A percentile compares a stretch with the other conserved stretches of the same genome.
These are phyloP conservation scores for Penicillium cataractarum DNA, from an alignment of 495 filamentous ascomycete species.

Conservation along the genomic window DNA sequence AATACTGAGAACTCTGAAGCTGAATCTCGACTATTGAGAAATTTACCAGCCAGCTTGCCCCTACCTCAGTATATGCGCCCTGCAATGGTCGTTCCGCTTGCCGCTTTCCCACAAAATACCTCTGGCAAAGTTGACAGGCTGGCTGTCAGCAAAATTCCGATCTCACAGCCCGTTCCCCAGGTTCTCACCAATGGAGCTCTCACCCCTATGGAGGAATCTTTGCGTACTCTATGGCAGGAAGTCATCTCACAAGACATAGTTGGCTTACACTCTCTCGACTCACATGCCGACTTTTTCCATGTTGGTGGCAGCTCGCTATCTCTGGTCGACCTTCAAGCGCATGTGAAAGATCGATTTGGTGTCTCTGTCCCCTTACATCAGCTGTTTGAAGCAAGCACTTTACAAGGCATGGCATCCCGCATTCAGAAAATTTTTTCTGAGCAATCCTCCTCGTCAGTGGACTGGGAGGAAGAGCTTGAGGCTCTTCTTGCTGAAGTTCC, in stretches of 20 bases:
- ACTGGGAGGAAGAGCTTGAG: slow-evolving; percentile 31
- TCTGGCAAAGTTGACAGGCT: slow-evolving; percentile 49
- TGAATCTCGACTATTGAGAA: neutral
- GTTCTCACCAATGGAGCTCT: neutral
- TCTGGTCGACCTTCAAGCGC: slow-evolving; percentile 34
- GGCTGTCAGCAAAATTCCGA: slow-evolving; percentile 25
- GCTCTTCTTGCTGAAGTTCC: neutral
- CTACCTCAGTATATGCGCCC: slow-evolving; percentile 56
- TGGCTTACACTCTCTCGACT: slow-evolving; percentile 12
- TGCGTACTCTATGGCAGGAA: slow-evolving; percentile 34
- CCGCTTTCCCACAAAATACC: slow-evolving; percentile 43
- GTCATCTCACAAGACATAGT: slow-evolving; percentile 22
- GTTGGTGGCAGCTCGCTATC: slow-evolving; percentile 44
- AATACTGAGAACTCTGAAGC: slow-evolving; percentile 1
- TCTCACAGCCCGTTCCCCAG: slow-evolving; percentile 11
- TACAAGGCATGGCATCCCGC: slow-evolving; percentile 35
- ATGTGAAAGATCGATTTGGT: slow-evolving; percentile 29
- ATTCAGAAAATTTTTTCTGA: slow-evolving; percentile 6
- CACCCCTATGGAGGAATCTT: slow-evolving; percentile 12
- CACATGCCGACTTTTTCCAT: slow-evolving; percentile 41
- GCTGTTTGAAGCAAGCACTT: slow-evolving; percentile 41
- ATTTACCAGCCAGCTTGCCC: slow-evolving; percentile 22
- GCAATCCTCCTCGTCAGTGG: slow-evolving; percentile 3
- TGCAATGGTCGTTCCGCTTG: slow-evolving; percentile 35
- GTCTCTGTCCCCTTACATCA: slow-evolving; percentile 29